Evolutionary conservation across 148 eudicot species (phyloP).

Genomic region (Limonium bicolor): DNA sequence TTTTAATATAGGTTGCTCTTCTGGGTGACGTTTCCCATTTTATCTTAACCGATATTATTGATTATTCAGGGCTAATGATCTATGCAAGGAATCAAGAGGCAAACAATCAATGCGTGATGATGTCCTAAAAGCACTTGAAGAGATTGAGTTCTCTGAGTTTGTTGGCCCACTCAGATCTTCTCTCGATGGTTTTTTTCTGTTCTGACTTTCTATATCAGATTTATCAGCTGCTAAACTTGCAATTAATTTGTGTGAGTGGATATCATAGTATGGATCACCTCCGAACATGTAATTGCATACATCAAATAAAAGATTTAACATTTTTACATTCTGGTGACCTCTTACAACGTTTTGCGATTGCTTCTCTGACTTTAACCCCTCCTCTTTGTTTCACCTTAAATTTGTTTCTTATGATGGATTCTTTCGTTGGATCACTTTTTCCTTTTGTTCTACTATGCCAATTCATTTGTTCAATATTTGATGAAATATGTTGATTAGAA

Average conservation of each 20-base stretch:
- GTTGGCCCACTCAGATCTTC: conserved; percentile 50
- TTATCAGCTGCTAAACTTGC: background rate
- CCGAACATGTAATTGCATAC: background rate
- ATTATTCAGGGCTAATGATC: conserved; percentile 86
- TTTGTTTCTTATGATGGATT: no score
- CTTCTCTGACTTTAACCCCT: no score
- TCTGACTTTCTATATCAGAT: background rate
- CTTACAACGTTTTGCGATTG: background rate
- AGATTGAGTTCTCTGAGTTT: conserved; percentile 75
- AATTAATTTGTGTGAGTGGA: background rate
- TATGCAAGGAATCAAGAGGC: conserved; percentile 80
- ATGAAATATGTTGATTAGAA: no score
- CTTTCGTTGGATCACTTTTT: no score
- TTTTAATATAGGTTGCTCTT: no score
- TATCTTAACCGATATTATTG: no score
- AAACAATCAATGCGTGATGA: conserved; percentile 78
- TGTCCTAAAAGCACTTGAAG: conserved; percentile 78
- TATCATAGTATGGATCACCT: background rate
- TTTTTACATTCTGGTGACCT: background rate
- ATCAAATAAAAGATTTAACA: no score
- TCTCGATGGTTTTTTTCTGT: conserved; percentile 43
- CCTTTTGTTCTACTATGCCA: no score
- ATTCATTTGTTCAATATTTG: no score
- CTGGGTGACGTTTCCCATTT: no score
- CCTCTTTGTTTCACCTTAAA: no score